Evolutionary conservation across 2,329 filamentous ascomycete species (phyloP).

Genomic region (Alternaria tenuissima): DNA sequence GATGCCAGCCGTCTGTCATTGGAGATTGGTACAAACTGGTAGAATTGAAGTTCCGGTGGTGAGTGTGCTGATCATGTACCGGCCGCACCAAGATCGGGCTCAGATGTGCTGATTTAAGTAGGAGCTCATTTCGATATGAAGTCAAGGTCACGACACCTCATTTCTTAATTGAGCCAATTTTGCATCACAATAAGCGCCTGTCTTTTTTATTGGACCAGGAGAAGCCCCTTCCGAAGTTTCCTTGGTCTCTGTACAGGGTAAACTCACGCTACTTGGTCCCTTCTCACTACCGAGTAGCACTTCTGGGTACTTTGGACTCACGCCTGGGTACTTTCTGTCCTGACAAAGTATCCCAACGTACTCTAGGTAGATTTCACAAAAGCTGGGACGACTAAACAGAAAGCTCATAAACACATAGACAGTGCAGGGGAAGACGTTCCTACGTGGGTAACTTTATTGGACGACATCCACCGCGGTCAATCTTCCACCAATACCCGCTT

Average conservation of each 20-base stretch:
- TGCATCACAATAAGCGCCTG: too few species aligned
- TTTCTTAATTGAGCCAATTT: too few species aligned
- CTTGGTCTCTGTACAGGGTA: not conserved
- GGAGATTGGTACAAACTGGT: slow-evolving; percentile 8
- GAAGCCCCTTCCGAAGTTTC: not conserved
- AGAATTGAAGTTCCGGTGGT: not conserved
- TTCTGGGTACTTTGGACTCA: not conserved
- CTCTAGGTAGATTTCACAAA: too few species aligned
- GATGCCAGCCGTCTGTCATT: slow-evolving; percentile 15
- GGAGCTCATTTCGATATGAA: slow-evolving; percentile 17
- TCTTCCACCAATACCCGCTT: too few species aligned
- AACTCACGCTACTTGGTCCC: not conserved
- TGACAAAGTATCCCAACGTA: too few species aligned
- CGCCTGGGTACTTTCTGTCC: not conserved
- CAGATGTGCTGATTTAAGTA: not conserved
- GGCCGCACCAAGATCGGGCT: too few species aligned
- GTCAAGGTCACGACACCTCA: slow-evolving; percentile 18
- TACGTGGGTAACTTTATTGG: not conserved
- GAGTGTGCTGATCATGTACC: not conserved
- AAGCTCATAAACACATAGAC: too few species aligned
- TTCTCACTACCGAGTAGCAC: not conserved
- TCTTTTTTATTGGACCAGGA: not conserved
- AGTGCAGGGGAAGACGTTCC: not conserved
- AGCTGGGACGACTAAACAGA: too few species aligned
- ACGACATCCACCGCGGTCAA: not conserved